These are phyloP conservation scores for Ophiorrhiza pumila DNA, from an alignment of 257 asterid genomes.

Conservation along the genomic window DNA sequence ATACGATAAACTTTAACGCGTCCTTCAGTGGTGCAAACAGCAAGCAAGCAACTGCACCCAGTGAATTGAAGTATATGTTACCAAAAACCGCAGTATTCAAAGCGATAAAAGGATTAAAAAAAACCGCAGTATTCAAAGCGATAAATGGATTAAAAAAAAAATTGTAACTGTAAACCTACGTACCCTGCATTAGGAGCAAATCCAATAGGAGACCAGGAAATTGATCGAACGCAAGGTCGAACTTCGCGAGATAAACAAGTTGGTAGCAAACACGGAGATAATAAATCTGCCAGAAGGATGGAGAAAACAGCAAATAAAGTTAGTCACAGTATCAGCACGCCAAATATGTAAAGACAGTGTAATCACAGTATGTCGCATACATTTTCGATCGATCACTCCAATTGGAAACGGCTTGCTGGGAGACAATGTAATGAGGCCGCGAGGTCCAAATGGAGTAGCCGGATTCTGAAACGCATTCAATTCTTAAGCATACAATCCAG, in stretches of 20 bases:
- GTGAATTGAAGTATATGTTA: neutral
- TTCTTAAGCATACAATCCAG: neutral
- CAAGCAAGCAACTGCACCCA: slow-evolving; percentile 73
- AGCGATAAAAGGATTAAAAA: too few relatives aligned
- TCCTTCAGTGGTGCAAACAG: slow-evolving; percentile 81
- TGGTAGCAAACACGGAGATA: slow-evolving; percentile 67
- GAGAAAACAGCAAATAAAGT: slow-evolving; percentile 17
- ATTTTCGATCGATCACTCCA: slow-evolving; percentile 64
- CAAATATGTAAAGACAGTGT: too few relatives aligned
- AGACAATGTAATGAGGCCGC: slow-evolving; percentile 65
- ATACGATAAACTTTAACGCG: slow-evolving; percentile 69
- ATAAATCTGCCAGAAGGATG: slow-evolving; percentile 42
- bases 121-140: too few relatives aligned
- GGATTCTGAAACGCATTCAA: slow-evolving; percentile 29
- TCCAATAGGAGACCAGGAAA: slow-evolving; percentile 94
- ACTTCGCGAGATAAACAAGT: slow-evolving; percentile 53
- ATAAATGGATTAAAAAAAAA: too few relatives aligned
- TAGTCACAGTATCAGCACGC: slow-evolving; percentile 1
- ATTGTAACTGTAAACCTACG: slow-evolving; percentile 7
- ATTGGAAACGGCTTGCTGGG: slow-evolving; percentile 62
- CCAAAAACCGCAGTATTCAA: neutral
- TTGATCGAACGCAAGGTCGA: slow-evolving; percentile 73
- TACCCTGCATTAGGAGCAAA: slow-evolving; percentile 83
- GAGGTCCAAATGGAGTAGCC: slow-evolving; percentile 46
- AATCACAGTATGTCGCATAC: slow-evolving; percentile 22